phyloP scores from a whole-genome alignment of 2,329 filamentous ascomycete species.

The Hortaea sp. region DNA sequence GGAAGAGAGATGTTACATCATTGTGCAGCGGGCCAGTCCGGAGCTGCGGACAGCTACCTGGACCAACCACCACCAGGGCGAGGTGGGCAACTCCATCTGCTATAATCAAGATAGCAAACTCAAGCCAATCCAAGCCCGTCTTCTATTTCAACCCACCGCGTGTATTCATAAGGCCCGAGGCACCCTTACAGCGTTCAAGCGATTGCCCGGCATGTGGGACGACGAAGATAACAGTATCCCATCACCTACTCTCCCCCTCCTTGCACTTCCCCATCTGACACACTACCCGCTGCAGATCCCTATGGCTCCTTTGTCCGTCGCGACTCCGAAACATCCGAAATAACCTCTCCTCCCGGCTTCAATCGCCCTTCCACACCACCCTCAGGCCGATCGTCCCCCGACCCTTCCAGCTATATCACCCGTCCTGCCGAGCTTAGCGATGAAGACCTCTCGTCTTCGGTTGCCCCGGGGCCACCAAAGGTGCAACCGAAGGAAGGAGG shows the following conservation, averaged over 20 bases:
- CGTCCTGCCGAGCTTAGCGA: conserved; percentile 46
- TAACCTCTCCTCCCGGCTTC: conserved; percentile 19
- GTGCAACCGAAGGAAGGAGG: conserved; percentile 62
- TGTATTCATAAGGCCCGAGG: no score
- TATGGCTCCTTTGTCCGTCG: conserved; percentile 89
- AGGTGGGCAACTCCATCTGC: no score
- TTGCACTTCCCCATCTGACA: not conserved
- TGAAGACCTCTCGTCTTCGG: conserved; percentile 47
- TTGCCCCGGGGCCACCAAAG: conserved; percentile 35
- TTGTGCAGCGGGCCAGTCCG: not conserved
- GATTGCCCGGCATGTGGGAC: conserved; percentile 68
- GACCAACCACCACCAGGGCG: no score
- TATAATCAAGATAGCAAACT: no score
- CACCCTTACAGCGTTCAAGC: no score
- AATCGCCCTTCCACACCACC: conserved; percentile 54
- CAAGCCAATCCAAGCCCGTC: no score
- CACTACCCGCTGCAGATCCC: conserved; percentile 35
- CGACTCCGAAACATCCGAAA: conserved; percentile 64
- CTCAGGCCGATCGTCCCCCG: conserved; percentile 61
- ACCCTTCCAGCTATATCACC: conserved; percentile 50
- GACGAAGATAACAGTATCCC: conserved; percentile 86
- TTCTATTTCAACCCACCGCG: no score
- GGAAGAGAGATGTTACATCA: not conserved
- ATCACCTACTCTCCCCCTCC: not conserved
- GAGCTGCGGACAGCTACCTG: no score